phyloP scores from a whole-genome alignment of 2,329 filamentous ascomycete species.

The Trichoderma polysporum region DNA sequence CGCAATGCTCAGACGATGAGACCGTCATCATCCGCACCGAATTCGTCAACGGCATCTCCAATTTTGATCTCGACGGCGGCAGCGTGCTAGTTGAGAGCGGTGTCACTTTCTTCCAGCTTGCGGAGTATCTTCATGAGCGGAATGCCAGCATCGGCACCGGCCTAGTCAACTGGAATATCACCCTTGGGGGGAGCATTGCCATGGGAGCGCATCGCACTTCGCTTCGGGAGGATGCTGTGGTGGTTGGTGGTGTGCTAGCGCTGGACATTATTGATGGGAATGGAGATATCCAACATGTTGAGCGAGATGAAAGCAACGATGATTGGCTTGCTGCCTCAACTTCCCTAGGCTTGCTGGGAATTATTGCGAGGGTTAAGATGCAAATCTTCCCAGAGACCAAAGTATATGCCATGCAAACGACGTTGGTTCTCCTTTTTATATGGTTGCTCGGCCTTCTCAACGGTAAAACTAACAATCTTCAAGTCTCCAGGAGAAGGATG shows the following conservation, averaged over 20 bases:
- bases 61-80: slow-evolving; percentile 44
- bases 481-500: slow-evolving; percentile 47
- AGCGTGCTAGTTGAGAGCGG: slow-evolving; percentile 51
- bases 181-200: slow-evolving; percentile 49
- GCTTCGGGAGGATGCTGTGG: slow-evolving; percentile 49
- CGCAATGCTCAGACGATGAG: slow-evolving; percentile 50
- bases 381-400: slow-evolving; percentile 52
- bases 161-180: slow-evolving; percentile 56
- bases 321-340: slow-evolving; percentile 54
- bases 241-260: slow-evolving; percentile 48
- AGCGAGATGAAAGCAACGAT: slow-evolving; percentile 43
- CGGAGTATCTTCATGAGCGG: slow-evolving; percentile 48
- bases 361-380: slow-evolving; percentile 50
- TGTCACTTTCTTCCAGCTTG: slow-evolving; percentile 53
- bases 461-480: not conserved
- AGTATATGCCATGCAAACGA: slow-evolving; percentile 50
- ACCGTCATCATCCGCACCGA: slow-evolving; percentile 51
- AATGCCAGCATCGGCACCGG: slow-evolving; percentile 50
- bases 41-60: slow-evolving; percentile 44
- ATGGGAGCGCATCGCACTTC: slow-evolving; percentile 54
- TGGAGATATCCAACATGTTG: slow-evolving; percentile 44
- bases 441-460: not conserved
- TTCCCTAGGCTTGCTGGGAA: slow-evolving; percentile 48
- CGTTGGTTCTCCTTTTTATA: slow-evolving; percentile 33
- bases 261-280: slow-evolving; percentile 51